Percentiles rank a stretch among this genome's conserved stretches.
Conservation (phyloP, 257 asterid genomes). For the Nicotiana obtusifolia region DNA sequence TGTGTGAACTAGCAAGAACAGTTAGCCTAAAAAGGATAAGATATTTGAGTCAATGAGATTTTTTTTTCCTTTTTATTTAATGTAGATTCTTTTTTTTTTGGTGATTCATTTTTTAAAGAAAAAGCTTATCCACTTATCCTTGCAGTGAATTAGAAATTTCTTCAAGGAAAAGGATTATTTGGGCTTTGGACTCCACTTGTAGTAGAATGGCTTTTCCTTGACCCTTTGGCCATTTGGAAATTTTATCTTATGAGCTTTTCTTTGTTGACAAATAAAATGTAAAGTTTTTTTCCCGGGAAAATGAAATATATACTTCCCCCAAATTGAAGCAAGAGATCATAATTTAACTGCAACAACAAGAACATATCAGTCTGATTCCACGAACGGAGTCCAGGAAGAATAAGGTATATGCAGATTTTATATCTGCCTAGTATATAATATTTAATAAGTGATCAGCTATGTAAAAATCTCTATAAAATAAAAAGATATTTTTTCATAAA, state of each 20-base stretch:
- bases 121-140: conserved; percentile 8
- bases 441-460: no score
- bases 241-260: background rate
- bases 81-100: background rate
- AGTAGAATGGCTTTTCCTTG: background rate
- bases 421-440: no score
- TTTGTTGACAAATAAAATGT: no score
- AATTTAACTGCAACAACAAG: no score
- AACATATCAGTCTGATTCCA: no score
- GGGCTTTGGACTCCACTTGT: background rate
- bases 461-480: no score
- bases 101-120: background rate
- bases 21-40: conserved; percentile 9
- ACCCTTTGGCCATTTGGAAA: background rate
- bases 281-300: no score
- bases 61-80: background rate
- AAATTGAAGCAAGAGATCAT: no score
- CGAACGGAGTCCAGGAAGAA: no score
- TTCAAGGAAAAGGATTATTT: background rate
- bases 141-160: background rate
- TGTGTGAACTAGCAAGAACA: background rate
- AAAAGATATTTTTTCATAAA: no score
- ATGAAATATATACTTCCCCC: no score
- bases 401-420: no score
- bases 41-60: conserved; percentile 1